Base-by-base conservation (phyloP, 1,139 yeast genomes). In the Candida sp. region DNA sequence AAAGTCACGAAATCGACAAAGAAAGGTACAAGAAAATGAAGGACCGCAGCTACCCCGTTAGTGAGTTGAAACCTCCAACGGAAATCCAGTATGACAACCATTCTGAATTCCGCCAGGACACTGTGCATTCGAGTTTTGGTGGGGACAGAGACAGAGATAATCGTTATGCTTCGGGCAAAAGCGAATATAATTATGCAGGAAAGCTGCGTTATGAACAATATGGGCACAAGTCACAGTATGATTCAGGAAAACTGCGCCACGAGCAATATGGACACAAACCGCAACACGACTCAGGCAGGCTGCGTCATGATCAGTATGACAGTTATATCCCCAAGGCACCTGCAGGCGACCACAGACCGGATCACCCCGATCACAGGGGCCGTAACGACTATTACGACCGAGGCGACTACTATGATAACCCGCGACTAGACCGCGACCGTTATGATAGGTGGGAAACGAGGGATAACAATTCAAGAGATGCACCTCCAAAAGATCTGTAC, bases 1-100 rank as follows among this genome's bases (percentile, higher is more conserved):
- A 93, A 58, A 85, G 96, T 56, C 98, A 94, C 66, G 98, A 94
- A 66, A 83, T 91, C 40, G 96, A 90, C 63, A 84, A 85, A 49
- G 73, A 88, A 54, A 75, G 84, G 58, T 86, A 80, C 61, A 84
- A 83, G 58, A 59, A 62, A 42, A 46, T 58, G 32, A 55, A 53
- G 44, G 59, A 60, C 35, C 50, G 44, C 22, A 41, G 37, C 9
- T 31, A 48, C 22, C 9, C 47, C 8, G 32, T 33, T 5, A 43
- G 47, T 43, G 52, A 49, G 7, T 38, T 40, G 11, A 46, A 40
- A 30, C 44, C 48, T 6, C 46, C 49, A 23, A 42, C 49, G 26
- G 54, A 47, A 38, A 25, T 44, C n/a, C 38, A 45, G 26, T 37
- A 37, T 41, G 44, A 45, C 17, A 46, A 45, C 35, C 47, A 47